A percentile compares a stretch with the other conserved stretches of the same genome.
Conservation (phyloP, 768 basidiomycete species). For the Boletus sensibilis region DNA sequence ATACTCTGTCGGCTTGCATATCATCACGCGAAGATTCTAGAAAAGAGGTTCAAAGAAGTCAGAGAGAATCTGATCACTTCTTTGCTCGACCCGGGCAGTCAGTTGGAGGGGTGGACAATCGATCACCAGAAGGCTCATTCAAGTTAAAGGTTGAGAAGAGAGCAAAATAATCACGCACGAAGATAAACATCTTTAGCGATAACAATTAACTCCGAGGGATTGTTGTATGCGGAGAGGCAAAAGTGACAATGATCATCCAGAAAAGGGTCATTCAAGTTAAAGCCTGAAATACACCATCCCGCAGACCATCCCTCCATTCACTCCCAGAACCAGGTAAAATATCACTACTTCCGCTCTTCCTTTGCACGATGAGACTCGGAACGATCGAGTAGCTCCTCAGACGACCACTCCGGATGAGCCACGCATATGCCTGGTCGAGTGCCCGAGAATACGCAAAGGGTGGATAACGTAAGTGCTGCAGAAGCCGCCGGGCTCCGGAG, state of each 20-base stretch:
- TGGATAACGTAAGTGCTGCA: constrained; percentile 56
- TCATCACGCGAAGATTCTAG: no score
- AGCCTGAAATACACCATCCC: constrained; percentile 44
- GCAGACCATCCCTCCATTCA: constrained; percentile 52
- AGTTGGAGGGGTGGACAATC: no score
- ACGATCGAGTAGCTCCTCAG: constrained; percentile 63
- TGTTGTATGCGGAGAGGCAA: background rate
- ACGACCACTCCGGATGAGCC: constrained; percentile 58
- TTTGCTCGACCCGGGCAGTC: background rate
- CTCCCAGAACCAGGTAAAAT: constrained; percentile 50
- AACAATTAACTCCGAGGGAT: background rate
- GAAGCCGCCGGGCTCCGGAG: constrained; percentile 58
- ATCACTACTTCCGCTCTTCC: constrained; percentile 58
- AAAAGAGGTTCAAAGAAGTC: background rate
- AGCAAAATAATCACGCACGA: background rate
- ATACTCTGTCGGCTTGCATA: constrained; percentile 7
- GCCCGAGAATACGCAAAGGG: constrained; percentile 77
- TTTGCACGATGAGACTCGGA: constrained; percentile 65
- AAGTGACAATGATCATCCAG: background rate
- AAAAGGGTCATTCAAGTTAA: background rate
- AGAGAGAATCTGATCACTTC: background rate
- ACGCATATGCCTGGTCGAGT: constrained; percentile 69
- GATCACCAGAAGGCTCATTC: no score
- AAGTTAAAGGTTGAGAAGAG: background rate
- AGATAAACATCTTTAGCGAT: background rate